Evolutionary conservation across 2,329 filamentous ascomycete species (phyloP), one percentile per base, ranked within the genome.

Genomic region (Pyrenochaeta sp.): DNA sequence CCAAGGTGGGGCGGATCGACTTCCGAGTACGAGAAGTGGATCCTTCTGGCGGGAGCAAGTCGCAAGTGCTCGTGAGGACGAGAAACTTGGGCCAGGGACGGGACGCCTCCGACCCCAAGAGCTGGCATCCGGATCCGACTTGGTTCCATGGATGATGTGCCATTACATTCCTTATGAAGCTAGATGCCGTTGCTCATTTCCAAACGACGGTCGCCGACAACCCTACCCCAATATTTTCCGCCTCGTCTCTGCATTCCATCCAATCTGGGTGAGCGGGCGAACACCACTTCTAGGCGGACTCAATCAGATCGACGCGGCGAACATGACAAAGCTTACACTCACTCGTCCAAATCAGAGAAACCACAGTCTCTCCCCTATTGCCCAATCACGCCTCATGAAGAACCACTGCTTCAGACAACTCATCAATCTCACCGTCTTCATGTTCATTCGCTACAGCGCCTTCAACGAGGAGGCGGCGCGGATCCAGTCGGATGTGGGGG

Each of bases 1-100:
- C 17, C 17, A 12, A 21, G 32, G 27, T 54, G 45, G 51, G 36
- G 40, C 51, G 35, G 45, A 54, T 49, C 45, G 45, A 45, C 41
- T 39, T 42, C 40, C 40, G 40, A 11, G 40, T 42, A 42, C 40
- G 40, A 18, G 23, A 12, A 29, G 40, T 42, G 27, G 23, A 15
- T 30, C 40, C 21, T 18, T n/a, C 21, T 42, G 9, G 40, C 40
- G 23, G 40, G 23, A 42, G 23, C 21, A 23, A 42, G 23, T 42
- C 40, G 40, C 30, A 14, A 30, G 40, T 21, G 18, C 36, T 39
- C 18, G 27, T 30, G 40, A 23, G n/a, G 23, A 42, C 18, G 36
- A 39, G 36, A 42, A 23, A 42, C 21, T 41, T 41, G 21, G 23
- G 40, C 21, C 23, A 30, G 40, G 40, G 40, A 27, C 12, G 20